Evolutionary conservation across 2,329 filamentous ascomycete genomes (phyloP).

Genomic region (Pseudohalonectria lignicola): DNA sequence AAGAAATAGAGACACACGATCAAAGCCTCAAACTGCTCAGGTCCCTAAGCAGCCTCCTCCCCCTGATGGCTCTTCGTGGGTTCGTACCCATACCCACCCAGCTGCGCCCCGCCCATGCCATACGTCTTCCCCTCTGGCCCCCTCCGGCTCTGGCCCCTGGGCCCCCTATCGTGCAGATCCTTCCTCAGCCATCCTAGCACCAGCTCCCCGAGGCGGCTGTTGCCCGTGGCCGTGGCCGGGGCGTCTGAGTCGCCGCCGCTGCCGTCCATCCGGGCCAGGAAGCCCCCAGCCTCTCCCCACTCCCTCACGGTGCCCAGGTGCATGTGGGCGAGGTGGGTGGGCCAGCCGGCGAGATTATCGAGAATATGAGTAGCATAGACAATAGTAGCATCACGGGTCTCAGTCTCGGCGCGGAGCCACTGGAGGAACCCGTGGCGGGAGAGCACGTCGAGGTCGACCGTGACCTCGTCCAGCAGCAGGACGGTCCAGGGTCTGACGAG

Average conservation of each 20-base stretch:
- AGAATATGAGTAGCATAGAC: conserved; percentile 97
- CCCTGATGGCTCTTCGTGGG: too few relatives aligned
- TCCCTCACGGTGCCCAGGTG: conserved; percentile 78
- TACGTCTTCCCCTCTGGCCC: conserved; percentile 57
- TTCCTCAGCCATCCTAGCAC: conserved; percentile 79
- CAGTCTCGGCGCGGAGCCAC: conserved; percentile 82
- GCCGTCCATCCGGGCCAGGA: conserved; percentile 33
- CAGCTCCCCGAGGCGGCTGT: conserved; percentile 76
- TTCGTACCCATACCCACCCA: conserved; percentile 47
- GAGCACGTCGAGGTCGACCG: conserved; percentile 87
- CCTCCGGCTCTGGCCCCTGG: conserved; percentile 48
- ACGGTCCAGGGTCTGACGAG: conserved; percentile 85
- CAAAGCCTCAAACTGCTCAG: neutral
- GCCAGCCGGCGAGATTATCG: conserved; percentile 91
- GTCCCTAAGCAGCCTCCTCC: too few relatives aligned
- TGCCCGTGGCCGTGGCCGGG: conserved; percentile 42
- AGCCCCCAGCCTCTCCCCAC: conserved; percentile 64
- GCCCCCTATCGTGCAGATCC: conserved; percentile 70
- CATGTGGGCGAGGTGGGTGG: conserved; percentile 94
- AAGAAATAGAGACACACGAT: neutral
- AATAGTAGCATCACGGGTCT: conserved; percentile 72
- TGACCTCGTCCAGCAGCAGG: conserved; percentile 89
- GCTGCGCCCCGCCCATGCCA: conserved; percentile 33
- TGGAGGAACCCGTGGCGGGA: conserved; percentile 73
- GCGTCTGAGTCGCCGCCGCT: too few relatives aligned